Evolutionary conservation across 805 yeast genomes (phyloP), one percentile per base, ranked within the genome.

Genomic region (Wickerhamiella siamensis): DNA sequence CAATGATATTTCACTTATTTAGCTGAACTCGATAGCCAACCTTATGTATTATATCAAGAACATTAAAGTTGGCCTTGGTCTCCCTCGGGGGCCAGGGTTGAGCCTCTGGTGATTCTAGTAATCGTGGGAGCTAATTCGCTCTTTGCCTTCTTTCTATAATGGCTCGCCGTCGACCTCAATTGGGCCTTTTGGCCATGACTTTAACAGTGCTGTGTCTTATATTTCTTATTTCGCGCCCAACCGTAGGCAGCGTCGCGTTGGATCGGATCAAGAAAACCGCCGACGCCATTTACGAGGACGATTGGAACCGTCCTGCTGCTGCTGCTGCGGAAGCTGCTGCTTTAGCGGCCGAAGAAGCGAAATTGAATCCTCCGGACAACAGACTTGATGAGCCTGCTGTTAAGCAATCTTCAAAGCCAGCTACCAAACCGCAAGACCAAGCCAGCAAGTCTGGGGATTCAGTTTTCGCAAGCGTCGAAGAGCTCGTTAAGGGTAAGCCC

Each of bases 401-500:
- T n/a, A n/a, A n/a, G n/a, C n/a, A n/a, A n/a, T n/a, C n/a, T n/a
- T n/a, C n/a, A n/a, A n/a, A n/a, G n/a, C n/a, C n/a, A n/a, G n/a
- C n/a, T n/a, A 6, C 6, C 10, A 24, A 24, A 24, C 29, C 29
- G 10, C 29, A 24, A 24, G 29, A 24, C 10, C n/a, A n/a, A n/a
- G n/a, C n/a, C n/a, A n/a, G n/a, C n/a, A 12, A 8, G 12, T 12
- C 29, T 24, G 29, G 10, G 10, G 29, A 24, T 6, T 24, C 29
- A 6, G 29, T 8, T 12, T 8, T 12, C 18, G 16, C 29, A 5
- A 3, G 12, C 9, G 15, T 37, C 12, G 29, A 35, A 9, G 42
- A 42, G 5, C 42, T 53, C 2, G 42, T 50, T 31, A 38, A 40
- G n/a, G 60, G 67, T 18, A 50, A 51, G 33, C 68, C 86, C 2